A percentile compares a stretch with the other conserved stretches of the same genome.
phyloP scores from a whole-genome alignment of 345 rosid species.

The Erodium maritimum region DNA sequence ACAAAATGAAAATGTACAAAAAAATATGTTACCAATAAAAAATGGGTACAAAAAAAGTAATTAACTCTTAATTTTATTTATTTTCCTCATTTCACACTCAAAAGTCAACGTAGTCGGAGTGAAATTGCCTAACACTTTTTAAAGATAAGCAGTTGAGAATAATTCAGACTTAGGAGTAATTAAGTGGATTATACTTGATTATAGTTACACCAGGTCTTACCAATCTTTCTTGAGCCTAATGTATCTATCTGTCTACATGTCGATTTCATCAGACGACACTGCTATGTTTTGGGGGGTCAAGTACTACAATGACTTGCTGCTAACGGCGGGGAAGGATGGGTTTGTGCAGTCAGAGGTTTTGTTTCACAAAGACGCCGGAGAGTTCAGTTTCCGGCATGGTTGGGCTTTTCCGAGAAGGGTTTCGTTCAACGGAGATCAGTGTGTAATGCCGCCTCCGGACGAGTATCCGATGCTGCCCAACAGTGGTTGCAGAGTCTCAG shows the following conservation, averaged over 20 bases:
- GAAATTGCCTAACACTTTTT: too few relatives aligned
- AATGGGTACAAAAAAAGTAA: too few relatives aligned
- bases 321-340: slow-evolving; percentile 51
- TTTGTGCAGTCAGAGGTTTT: slow-evolving; percentile 66
- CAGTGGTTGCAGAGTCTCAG: slow-evolving; percentile 5
- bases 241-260: not conserved
- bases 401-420: slow-evolving; percentile 84
- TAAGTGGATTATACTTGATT: too few relatives aligned
- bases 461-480: slow-evolving; percentile 60
- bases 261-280: slow-evolving; percentile 42
- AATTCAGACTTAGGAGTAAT: too few relatives aligned
- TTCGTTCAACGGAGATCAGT: slow-evolving; percentile 73
- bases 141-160: too few relatives aligned
- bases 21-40: too few relatives aligned
- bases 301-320: slow-evolving; percentile 60
- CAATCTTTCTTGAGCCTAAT: not conserved
- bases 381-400: slow-evolving; percentile 56
- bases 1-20: too few relatives aligned
- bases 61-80: too few relatives aligned
- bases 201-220: not conserved
- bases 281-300: slow-evolving; percentile 78
- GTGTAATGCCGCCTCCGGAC: slow-evolving; percentile 82
- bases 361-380: slow-evolving; percentile 38
- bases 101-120: not conserved
- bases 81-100: not conserved